phyloP scores from a whole-genome alignment of 164 flowering plant genomes.

The Vitis labrusca region DNA sequence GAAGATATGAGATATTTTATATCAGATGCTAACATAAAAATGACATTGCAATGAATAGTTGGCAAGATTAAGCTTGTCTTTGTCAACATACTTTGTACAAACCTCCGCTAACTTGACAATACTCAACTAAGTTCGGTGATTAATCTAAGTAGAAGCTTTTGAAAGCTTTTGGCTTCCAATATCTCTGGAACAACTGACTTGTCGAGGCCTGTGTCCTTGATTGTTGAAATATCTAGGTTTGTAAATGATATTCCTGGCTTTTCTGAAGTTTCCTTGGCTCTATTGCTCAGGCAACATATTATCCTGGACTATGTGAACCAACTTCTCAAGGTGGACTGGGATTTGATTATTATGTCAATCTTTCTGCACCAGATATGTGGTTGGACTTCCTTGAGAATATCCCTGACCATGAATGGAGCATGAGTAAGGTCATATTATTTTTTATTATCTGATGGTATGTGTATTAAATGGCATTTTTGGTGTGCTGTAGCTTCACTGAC shows the following conservation, averaged over 20 bases:
- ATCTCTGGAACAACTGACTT: neutral
- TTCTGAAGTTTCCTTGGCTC: constrained; percentile 2
- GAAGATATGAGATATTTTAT: too few relatives aligned
- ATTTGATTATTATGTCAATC: constrained; percentile 88
- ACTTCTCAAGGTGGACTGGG: constrained; percentile 95
- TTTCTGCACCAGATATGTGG: constrained; percentile 91
- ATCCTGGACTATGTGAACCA: constrained; percentile 95
- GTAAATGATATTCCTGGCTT: neutral
- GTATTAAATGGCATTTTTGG: neutral
- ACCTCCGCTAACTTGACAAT: too few relatives aligned
- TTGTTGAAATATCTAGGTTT: neutral
- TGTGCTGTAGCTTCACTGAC: constrained; percentile 1
- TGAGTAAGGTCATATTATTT: constrained; percentile 68
- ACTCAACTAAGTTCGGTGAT: too few relatives aligned
- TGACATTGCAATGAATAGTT: too few relatives aligned
- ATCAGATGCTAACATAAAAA: too few relatives aligned
- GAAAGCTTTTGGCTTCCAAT: too few relatives aligned
- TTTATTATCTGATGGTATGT: neutral
- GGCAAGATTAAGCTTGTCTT: too few relatives aligned
- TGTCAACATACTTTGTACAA: too few relatives aligned
- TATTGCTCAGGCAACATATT: constrained; percentile 65
- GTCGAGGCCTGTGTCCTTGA: neutral
- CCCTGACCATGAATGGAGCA: constrained; percentile 89
- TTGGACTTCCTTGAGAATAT: constrained; percentile 61
- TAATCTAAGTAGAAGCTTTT: too few relatives aligned